phyloP scores from a whole-genome alignment of 106 monocot species.

The Triglochin maritima region DNA sequence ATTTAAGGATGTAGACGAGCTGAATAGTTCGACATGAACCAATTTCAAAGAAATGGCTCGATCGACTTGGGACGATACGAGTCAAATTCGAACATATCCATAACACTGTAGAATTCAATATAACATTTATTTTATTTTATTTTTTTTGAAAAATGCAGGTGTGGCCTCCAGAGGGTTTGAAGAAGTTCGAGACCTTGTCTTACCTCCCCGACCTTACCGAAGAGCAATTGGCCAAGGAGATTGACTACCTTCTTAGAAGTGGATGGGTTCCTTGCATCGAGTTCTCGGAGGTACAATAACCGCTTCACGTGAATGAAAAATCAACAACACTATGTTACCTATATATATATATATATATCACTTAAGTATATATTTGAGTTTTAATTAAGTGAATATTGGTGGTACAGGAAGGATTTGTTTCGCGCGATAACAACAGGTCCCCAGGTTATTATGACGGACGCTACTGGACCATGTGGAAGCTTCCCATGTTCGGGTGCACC shows the following conservation, averaged over 20 bases:
- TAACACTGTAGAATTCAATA: neutral
- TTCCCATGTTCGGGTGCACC: slow-evolving; percentile 33
- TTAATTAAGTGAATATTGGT: no score
- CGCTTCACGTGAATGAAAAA: no score
- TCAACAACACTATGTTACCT: neutral
- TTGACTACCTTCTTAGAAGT: slow-evolving; percentile 23
- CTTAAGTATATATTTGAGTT: neutral
- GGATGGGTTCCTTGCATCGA: slow-evolving; percentile 28
- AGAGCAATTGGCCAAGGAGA: slow-evolving; percentile 14
- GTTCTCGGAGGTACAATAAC: slow-evolving; percentile 3
- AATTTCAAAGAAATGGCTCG: no score
- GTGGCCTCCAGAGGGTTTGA: slow-evolving; percentile 16
- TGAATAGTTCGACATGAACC: no score
- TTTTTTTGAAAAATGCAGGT: slow-evolving; percentile 8
- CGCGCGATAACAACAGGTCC: slow-evolving; percentile 8
- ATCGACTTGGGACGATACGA: neutral
- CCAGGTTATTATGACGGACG: slow-evolving; percentile 31
- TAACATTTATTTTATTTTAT: neutral
- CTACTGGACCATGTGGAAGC: slow-evolving; percentile 38
- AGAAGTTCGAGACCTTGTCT: slow-evolving; percentile 33
- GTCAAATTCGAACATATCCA: neutral
- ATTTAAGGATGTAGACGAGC: no score
- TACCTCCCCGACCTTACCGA: slow-evolving; percentile 18
- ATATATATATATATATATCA: no score
- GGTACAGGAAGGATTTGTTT: slow-evolving; percentile 19